Base-by-base conservation (phyloP, 192 early-diverging fungal species). In the Linnemannia elongata region DNA sequence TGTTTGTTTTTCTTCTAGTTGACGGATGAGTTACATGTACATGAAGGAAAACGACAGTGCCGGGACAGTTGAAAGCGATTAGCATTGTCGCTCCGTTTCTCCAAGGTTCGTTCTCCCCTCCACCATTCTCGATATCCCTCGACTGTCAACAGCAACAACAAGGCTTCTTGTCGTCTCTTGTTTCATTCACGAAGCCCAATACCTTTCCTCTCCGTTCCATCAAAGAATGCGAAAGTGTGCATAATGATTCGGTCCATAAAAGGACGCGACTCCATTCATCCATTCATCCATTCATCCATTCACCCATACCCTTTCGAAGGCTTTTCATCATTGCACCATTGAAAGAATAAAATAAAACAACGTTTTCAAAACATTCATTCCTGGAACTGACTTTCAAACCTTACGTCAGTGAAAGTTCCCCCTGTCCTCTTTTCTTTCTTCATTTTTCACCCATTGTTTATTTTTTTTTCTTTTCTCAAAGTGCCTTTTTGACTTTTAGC, bases 401-500 rank as follows among this genome's bases (percentile, higher is more conserved):
- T 66, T 33, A 66, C 30, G 60, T 66, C 60, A 66, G 60, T 66
- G 13, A 33, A 66, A 33, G 60, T 66, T 66, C 30, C 60, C 60
- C 60, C n/a, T n/a, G 60, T 33, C 13, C 60, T 63, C 0, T 3
- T 3, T 27, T 60, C 55, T 7, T 15, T 13, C 44, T 45, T 55
- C 52, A n/a, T 57, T 12, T 60, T 24, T 10, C n/a, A 66, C 13
- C 60, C 30, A 15, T 30, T 10, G 38, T 12, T 8, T 9, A 15
- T 30, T 10, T 3, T 12, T 8, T 9, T 60, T 9, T 6, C n/a
- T 12, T 13, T 24, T 30, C 13, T 12, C 30, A 66, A 66, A 30
- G 30, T 66, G 60, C 60, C 60, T 66, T 66, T 66, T 66, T 66
- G 60, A 66, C 60, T 33, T 66, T 66, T 66, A 33, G 60, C 60